These are phyloP conservation scores for Cocos nucifera DNA, from an alignment of 176 grass and related monocot genomes.

Conservation along the genomic window DNA sequence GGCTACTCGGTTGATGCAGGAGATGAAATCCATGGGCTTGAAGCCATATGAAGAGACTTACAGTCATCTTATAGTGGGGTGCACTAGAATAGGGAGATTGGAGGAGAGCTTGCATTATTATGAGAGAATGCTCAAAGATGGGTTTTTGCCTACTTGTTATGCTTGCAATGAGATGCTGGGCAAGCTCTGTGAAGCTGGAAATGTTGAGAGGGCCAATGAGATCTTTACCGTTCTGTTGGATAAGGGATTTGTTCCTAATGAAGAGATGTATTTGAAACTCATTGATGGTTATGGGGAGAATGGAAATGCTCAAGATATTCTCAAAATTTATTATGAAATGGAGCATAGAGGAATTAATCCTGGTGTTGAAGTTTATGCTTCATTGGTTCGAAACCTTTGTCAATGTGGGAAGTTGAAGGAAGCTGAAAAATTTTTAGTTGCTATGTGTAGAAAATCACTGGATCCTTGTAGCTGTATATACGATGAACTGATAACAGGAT, in stretches of 20 bases:
- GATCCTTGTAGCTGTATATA: constrained; percentile 27
- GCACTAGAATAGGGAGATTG: constrained; percentile 34
- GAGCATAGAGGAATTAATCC: constrained; percentile 33
- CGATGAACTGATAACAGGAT: constrained; percentile 37
- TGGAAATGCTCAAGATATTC: constrained; percentile 35
- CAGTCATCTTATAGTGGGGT: constrained; percentile 38
- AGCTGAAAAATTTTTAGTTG: constrained; percentile 54
- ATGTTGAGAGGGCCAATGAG: constrained; percentile 40
- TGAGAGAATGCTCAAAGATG: constrained; percentile 47
- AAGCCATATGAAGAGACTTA: constrained; percentile 68
- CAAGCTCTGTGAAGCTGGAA: constrained; percentile 29
- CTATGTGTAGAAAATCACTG: constrained; percentile 34
- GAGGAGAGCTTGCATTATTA: constrained; percentile 36
- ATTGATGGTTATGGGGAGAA: constrained; percentile 40
- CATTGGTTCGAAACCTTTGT: constrained; percentile 51
- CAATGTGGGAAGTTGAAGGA: constrained; percentile 45
- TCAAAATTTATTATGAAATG: constrained; percentile 72
- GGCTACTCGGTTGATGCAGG: constrained; percentile 30
- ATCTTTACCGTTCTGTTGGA: constrained; percentile 41
- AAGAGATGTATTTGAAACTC: constrained; percentile 37
- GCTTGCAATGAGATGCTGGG: constrained; percentile 41
- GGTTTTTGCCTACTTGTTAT: constrained; percentile 31
- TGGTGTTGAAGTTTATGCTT: constrained; percentile 18
- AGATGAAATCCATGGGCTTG: constrained; percentile 57
- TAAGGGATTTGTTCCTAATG: constrained; percentile 41